Conservation (phyloP, 2,329 filamentous ascomycete genomes). For the Teratosphaeria viscida region DNA sequence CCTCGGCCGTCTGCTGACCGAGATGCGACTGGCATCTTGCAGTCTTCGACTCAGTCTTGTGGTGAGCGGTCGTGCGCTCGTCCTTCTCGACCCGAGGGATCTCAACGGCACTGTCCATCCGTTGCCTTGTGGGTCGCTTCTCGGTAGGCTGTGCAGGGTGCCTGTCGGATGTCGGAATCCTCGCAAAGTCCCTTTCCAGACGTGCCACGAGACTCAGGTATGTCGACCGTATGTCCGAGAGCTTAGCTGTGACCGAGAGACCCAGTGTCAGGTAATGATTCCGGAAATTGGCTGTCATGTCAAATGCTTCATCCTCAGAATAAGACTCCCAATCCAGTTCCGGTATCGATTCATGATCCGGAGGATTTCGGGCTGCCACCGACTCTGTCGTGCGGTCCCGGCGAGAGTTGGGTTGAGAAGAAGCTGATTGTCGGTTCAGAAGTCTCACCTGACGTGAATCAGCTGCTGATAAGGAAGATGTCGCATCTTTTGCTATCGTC, state of each 20-base stretch:
- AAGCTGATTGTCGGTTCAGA: background rate
- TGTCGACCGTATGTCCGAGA: background rate
- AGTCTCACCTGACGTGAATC: background rate
- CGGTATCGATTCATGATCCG: background rate
- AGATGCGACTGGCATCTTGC: background rate
- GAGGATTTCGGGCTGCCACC: background rate
- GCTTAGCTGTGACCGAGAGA: conserved; percentile 1
- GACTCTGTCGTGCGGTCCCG: background rate
- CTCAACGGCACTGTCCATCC: background rate
- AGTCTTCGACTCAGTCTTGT: background rate
- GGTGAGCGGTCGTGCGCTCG: background rate
- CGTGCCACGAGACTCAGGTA: background rate
- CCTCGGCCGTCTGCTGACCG: background rate
- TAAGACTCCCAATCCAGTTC: background rate
- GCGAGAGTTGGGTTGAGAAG: background rate
- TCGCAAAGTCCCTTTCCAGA: background rate
- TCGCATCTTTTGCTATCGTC: background rate
- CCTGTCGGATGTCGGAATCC: background rate
- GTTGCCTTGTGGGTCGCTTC: background rate
- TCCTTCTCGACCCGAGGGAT: background rate
- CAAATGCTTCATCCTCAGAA: background rate
- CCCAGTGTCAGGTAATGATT: conserved; percentile 3
- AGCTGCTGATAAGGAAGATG: background rate
- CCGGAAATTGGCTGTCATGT: background rate
- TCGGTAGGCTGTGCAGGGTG: background rate